Conservation (phyloP, 2,329 filamentous ascomycete species). For the Plectosphaerella plurivora region DNA sequence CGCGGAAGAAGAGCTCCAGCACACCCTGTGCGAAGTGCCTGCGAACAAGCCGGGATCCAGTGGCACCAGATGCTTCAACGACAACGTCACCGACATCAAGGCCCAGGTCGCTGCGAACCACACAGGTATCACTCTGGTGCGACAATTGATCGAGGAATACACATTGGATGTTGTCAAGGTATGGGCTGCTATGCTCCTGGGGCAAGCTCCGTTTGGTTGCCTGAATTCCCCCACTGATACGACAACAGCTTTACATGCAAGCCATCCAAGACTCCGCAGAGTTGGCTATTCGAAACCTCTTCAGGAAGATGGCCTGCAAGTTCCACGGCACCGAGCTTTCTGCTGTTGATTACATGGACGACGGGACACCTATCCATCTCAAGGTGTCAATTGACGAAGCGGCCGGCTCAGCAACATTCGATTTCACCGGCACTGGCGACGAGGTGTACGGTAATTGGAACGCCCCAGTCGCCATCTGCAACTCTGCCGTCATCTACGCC, state of each 20-base stretch:
- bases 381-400: constrained; percentile 70
- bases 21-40: constrained; percentile 69
- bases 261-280: constrained; percentile 80
- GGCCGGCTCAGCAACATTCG: constrained; percentile 70
- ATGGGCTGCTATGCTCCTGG: constrained; percentile 26
- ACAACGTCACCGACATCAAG: constrained; percentile 83
- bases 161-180: constrained; percentile 65
- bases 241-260: constrained; percentile 69
- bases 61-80: constrained; percentile 72
- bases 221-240: no score
- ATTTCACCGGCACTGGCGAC: constrained; percentile 23
- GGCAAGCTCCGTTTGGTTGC: neutral
- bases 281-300: constrained; percentile 65
- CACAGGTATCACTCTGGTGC: constrained; percentile 75
- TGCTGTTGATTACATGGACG: constrained; percentile 82
- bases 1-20: constrained; percentile 70
- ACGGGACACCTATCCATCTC: constrained; percentile 73
- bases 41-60: constrained; percentile 71
- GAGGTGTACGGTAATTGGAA: constrained; percentile 25
- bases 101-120: constrained; percentile 85
- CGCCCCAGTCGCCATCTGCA: constrained; percentile 23
- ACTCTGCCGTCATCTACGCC: constrained; percentile 27
- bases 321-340: constrained; percentile 68
- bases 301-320: constrained; percentile 65
- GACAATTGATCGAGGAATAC: constrained; percentile 67